phyloP scores from a whole-genome alignment of 108 stramenopile genomes.

The Cylindrotheca closterium region DNA sequence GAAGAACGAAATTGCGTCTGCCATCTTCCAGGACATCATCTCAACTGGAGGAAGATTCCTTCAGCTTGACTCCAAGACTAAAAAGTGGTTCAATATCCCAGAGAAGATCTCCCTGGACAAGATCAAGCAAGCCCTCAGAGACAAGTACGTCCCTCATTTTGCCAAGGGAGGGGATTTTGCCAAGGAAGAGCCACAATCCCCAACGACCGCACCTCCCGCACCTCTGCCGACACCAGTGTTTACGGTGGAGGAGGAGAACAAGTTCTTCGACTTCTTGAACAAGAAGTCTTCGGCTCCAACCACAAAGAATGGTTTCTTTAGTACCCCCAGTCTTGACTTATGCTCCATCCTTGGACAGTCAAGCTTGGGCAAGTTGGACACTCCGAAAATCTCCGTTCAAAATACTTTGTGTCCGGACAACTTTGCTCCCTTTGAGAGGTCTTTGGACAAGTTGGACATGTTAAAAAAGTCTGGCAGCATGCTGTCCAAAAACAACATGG shows the following conservation, averaged over 20 bases:
- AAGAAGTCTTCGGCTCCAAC: no score
- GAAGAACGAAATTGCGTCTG: constrained; percentile 6
- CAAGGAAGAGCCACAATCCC: not conserved
- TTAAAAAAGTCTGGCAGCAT: no score
- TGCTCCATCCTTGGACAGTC: no score
- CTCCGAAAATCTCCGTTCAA: no score
- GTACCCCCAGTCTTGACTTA: no score
- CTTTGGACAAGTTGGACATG: no score
- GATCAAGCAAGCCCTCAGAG: constrained; percentile 3
- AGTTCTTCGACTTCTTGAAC: no score
- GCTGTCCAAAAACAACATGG: no score
- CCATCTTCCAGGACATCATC: constrained; percentile 1
- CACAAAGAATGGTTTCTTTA: no score
- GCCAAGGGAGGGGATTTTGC: not conserved
- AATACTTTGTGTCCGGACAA: no score
- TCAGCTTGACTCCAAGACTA: not conserved
- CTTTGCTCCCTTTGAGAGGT: no score
- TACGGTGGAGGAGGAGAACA: not conserved
- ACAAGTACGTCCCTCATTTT: constrained; percentile 15
- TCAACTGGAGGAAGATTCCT: constrained; percentile 12
- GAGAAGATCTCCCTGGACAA: not conserved
- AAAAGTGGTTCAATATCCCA: not conserved
- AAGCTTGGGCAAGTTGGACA: no score
- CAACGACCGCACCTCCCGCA: not conserved
- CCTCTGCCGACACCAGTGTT: not conserved